Evolutionary conservation across 2,329 filamentous ascomycete species (phyloP), one percentile per base, ranked within the genome.

Genomic region (Tolypocladium ovalisporum): DNA sequence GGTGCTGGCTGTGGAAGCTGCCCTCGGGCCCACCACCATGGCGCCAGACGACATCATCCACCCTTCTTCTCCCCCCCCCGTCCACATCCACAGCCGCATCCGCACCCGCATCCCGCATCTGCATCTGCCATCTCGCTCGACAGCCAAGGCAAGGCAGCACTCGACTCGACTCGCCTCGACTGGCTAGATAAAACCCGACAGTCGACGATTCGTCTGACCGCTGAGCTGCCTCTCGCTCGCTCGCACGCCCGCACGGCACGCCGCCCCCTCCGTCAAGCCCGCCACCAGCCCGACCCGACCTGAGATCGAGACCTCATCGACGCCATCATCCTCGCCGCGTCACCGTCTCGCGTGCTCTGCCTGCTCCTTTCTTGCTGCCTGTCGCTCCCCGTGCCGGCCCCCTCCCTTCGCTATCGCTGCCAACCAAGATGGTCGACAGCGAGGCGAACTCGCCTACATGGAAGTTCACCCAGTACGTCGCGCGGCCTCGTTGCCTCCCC

Each of bases 401-500:
- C 56, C 62, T 61, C 68, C 61, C n/a, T n/a, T 42, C 63, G 65
- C 68, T 65, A 57, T 67, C 64, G 63, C 67, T 68, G 66, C 65
- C 66, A 63, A 67, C 68, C 77, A 93, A 87, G 80, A 97, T 97
- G 92, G 92, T 94, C 81, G 92, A 97, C 84, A 88, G 87, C 80
- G 91, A 96, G 79, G 83, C 88, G 78, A 90, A 85, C 82, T 87
- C 90, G 79, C 92, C 92, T 73, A 97, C 92, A 78, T 97, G 93
- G 93, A 97, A 97, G 83, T 97, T 97, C 79, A 97, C 93, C 76
- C 93, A 97, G 92, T 96, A 89, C 76, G 90, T 82, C 57, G 29
- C 47, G 47, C 47, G 4, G 9, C 27, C 29, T 22, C 54, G 42
- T 59, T 53, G 47, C 32, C 35, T 55, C 36, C 55, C 56, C 27